Evolutionary conservation across 2,329 filamentous ascomycete genomes (phyloP), one percentile per base, ranked within the genome.

Genomic region (Penicillium paneum): DNA sequence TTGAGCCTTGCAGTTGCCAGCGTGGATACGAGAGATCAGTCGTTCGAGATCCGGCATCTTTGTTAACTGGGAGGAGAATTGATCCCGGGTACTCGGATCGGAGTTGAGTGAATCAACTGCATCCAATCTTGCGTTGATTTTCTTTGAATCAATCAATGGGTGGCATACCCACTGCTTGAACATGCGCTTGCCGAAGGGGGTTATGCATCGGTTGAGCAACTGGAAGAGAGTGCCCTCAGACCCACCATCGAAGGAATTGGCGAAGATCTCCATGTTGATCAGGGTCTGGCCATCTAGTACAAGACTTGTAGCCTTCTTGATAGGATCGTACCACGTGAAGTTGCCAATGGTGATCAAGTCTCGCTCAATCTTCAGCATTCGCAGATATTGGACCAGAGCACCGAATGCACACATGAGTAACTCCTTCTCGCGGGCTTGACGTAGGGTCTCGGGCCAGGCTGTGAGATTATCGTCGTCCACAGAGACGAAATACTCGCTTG

Each of bases 141-240:
- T 91, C 35, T 81, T 77, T 6, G 90, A 86, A 73, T 96, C 89
- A 70, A 91, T 91, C 13, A 99, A 79, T 2, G 94, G 94, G 72
- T 99, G 94, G 66, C 93, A 97, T 3, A 99, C 88, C 94, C 94
- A 99, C 71, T 96, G 91, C 51, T 92, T 88, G 72, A 99, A 91
- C 71, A 96, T 85, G 11, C 94, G 88, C 76, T 99, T 99, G 54
- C 94, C 94, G 68, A 99, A 99, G 0, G 94, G 93, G 3, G 94
- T 97, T 58, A 97, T 88, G 69, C 94, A 99, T 48, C 91, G 86
- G 71, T 99, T 97, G 49, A 99, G 82, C 60, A 99, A 84, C 48
- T 83, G 83, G 73, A 97, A 99, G 1, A 99, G 76, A 0, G 94
- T 97, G 7, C 94, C 94, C 36, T 96, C 89, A 0, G 81, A 71